phyloP scores from a whole-genome alignment of 2,329 filamentous ascomycete species.

The Aspergillus felis region DNA sequence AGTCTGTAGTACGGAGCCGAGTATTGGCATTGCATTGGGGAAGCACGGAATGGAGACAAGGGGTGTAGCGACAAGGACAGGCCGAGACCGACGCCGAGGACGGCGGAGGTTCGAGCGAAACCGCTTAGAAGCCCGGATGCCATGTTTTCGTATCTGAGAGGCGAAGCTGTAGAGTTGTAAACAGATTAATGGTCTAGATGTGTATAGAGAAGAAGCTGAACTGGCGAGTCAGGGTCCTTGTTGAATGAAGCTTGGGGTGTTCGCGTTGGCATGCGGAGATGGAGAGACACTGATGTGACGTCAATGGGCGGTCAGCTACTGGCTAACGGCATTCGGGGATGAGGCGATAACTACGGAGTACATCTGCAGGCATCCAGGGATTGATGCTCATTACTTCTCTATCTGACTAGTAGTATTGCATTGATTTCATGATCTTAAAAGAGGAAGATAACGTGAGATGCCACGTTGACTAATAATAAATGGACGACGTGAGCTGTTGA shows the following conservation, averaged over 20 bases:
- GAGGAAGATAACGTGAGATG: not conserved
- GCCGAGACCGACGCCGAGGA: slow-evolving; percentile 34
- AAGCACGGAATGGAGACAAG: slow-evolving; percentile 30
- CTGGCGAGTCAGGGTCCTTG: not conserved
- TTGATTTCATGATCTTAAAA: not conserved
- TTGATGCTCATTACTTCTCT: not conserved
- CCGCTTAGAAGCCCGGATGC: slow-evolving; percentile 22
- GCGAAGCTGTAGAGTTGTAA: not conserved
- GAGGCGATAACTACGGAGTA: too few relatives aligned
- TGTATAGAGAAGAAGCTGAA: slow-evolving; percentile 3
- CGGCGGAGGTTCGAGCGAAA: slow-evolving; percentile 19
- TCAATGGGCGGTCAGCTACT: slow-evolving; percentile 10
- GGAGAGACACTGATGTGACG: slow-evolving; percentile 6
- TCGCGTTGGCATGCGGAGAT: not conserved
- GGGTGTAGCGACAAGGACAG: slow-evolving; percentile 33
- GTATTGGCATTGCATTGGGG: slow-evolving; percentile 38
- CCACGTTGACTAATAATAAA: not conserved
- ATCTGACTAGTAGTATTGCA: not conserved
- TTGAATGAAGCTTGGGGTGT: not conserved
- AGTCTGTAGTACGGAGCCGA: slow-evolving; percentile 20
- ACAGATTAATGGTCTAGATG: not conserved
- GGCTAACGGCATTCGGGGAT: not conserved
- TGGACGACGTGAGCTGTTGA: not conserved
- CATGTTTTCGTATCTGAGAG: slow-evolving; percentile 12
- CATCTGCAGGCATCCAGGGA: not conserved